These are phyloP conservation scores for Smittium culicis DNA, from an alignment of 371 early-diverging fungal species.

Conservation along the genomic window DNA sequence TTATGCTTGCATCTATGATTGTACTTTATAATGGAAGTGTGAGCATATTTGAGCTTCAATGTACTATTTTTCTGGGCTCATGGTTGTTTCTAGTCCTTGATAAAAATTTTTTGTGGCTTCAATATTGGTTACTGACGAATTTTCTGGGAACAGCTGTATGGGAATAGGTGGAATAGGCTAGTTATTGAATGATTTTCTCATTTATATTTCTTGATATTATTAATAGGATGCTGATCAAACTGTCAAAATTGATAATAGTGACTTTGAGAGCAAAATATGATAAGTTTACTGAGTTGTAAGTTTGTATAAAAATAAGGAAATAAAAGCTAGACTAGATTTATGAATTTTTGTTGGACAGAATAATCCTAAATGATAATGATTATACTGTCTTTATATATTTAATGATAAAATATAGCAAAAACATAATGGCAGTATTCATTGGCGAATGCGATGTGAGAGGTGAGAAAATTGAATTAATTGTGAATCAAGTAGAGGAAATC, in stretches of 20 bases:
- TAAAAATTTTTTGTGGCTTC: not conserved
- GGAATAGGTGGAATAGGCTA: not conserved
- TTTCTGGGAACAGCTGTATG: not conserved
- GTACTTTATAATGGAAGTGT: not conserved
- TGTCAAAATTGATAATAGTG: not conserved
- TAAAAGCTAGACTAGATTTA: not conserved
- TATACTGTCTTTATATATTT: not conserved
- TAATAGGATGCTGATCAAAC: not conserved
- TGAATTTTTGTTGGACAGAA: not conserved
- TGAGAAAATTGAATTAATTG: not conserved
- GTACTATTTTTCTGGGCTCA: not conserved
- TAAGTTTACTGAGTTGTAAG: not conserved
- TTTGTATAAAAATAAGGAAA: not conserved
- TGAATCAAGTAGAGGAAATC: not conserved
- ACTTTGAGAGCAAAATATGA: not conserved
- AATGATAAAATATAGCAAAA: not conserved
- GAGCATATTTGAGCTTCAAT: not conserved
- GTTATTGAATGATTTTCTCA: not conserved
- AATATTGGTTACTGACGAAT: not conserved
- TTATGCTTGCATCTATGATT: not conserved
- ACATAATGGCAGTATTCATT: not conserved
- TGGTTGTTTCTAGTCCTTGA: not conserved
- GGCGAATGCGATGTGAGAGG: not conserved
- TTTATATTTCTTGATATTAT: not conserved
- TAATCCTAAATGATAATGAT: not conserved